Base-by-base conservation (phyloP, 2,329 filamentous ascomycete species). In the Didymella glomerata region DNA sequence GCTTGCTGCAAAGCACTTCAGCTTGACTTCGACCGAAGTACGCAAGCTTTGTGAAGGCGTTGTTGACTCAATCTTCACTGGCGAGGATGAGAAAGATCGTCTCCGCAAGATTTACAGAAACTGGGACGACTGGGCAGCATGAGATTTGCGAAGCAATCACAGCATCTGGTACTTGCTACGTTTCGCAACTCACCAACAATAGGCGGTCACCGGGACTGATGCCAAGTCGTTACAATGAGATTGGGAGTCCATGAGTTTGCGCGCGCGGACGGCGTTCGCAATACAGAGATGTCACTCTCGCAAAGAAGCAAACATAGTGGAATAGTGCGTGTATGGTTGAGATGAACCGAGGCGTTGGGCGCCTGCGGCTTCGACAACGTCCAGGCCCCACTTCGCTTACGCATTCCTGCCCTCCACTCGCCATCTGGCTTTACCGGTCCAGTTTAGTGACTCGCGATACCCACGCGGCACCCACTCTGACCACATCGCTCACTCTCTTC, bases 1-100 rank as follows among this genome's bases (percentile, higher is more conserved):
- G 8, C 84, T 95, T 2, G 89, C 90, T 3, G 87, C 89, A 1
- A 76, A 88, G 64, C 87, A 93, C 71, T 95, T 95, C 68, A 73
- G 77, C 0, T 80, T 95, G 14, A 71, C 66, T 27, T 74, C 78
- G 14, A 55, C 66, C 1, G 80, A 84, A 22, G 66, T 88, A 8
- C 80, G 86, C 54, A 73, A 74, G 0, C 76, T 94, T 20, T 86
- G 85, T n/a, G 82, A 83, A 48, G 84, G 85, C 60, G 84, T 84
- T 0, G 83, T 91, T 4, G 82, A 86, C 18, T 82, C 84, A 2
- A 91, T 92, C 27, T 94, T 95, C 67, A 86, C 84, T 0, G 84
- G 83, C 0, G 80, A 87, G 2, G 77, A 81, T 14, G 88, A 92
- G 68, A 90, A 88, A 71, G 68, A 78, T 42, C 80, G 86, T 54